These are phyloP conservation scores for Lepraria neglecta DNA, from an alignment of 495 filamentous ascomycete genomes.

Conservation along the genomic window DNA sequence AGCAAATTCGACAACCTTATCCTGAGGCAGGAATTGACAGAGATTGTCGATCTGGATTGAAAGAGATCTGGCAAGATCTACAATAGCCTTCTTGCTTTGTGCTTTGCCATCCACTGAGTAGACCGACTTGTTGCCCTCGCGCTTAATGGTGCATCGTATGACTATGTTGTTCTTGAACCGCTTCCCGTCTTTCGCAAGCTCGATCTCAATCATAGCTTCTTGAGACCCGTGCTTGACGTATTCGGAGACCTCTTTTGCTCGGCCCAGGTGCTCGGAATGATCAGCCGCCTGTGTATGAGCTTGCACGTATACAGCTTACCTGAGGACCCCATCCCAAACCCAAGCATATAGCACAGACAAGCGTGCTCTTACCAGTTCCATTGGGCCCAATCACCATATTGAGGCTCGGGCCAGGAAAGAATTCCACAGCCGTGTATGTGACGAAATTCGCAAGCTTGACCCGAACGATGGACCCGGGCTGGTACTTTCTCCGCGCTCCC, in stretches of 20 bases:
- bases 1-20: constrained; percentile 92
- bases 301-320: constrained; percentile 35
- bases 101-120: constrained; percentile 65
- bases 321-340: constrained; percentile 77
- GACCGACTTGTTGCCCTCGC: constrained; percentile 69
- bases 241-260: constrained; percentile 76
- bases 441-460: constrained; percentile 89
- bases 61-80: constrained; percentile 58
- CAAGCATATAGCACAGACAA: constrained; percentile 95
- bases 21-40: constrained; percentile 95
- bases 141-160: constrained; percentile 67
- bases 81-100: constrained; percentile 51
- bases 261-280: constrained; percentile 60
- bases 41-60: constrained; percentile 95
- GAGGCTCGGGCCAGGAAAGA: constrained; percentile 80
- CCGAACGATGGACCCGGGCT: constrained; percentile 83
- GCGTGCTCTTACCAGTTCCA: constrained; percentile 93
- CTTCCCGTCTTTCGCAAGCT: constrained; percentile 56
- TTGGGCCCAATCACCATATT: constrained; percentile 99
- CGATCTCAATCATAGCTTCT: constrained; percentile 80
- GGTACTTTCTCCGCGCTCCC: constrained; percentile 34
- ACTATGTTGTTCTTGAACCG: constrained; percentile 54
- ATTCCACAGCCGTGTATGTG: constrained; percentile 86
- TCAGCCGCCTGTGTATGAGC: constrained; percentile 8
- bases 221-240: constrained; percentile 87